A percentile compares a stretch with the other conserved stretches of the same genome.
phyloP scores from a whole-genome alignment of 2,329 filamentous ascomycete species.

The Penicillium sp. region DNA sequence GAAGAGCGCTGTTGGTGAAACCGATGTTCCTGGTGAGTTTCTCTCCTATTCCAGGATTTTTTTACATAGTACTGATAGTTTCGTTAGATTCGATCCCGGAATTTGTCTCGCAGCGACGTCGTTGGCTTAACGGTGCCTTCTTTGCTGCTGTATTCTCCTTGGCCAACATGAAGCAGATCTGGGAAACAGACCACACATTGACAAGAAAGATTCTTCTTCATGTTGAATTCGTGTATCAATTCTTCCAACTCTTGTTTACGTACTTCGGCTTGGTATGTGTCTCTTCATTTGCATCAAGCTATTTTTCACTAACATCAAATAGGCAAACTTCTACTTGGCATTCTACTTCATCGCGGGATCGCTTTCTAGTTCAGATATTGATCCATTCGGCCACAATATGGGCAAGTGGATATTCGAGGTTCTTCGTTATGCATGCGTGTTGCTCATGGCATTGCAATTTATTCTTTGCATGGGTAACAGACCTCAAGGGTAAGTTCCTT shows the following conservation, averaged over 20 bases:
- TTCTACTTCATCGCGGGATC: slow-evolving; percentile 98
- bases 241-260: slow-evolving; percentile 88
- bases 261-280: slow-evolving; percentile 75
- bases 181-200: slow-evolving; percentile 86
- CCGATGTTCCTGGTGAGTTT: slow-evolving; percentile 80
- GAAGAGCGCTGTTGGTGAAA: slow-evolving; percentile 93
- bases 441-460: slow-evolving; percentile 92
- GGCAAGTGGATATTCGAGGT: slow-evolving; percentile 82
- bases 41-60: not conserved
- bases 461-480: slow-evolving; percentile 95
- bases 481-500: slow-evolving; percentile 67
- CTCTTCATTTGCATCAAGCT: not conserved
- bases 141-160: slow-evolving; percentile 97
- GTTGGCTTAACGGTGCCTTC: slow-evolving; percentile 98
- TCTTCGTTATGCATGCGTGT: slow-evolving; percentile 76
- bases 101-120: slow-evolving; percentile 91
- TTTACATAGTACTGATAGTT: not conserved
- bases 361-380: slow-evolving; percentile 69
- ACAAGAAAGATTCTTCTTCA: slow-evolving; percentile 86
- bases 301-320: slow-evolving; percentile 15
- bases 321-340: slow-evolving; percentile 95
- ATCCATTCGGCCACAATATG: slow-evolving; percentile 87
- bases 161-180: slow-evolving; percentile 90
- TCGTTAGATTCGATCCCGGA: slow-evolving; percentile 80
- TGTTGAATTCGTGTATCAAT: slow-evolving; percentile 93